Evolutionary conservation across 495 filamentous ascomycete species (phyloP).

Genomic region (Elaphomyces granulatus): DNA sequence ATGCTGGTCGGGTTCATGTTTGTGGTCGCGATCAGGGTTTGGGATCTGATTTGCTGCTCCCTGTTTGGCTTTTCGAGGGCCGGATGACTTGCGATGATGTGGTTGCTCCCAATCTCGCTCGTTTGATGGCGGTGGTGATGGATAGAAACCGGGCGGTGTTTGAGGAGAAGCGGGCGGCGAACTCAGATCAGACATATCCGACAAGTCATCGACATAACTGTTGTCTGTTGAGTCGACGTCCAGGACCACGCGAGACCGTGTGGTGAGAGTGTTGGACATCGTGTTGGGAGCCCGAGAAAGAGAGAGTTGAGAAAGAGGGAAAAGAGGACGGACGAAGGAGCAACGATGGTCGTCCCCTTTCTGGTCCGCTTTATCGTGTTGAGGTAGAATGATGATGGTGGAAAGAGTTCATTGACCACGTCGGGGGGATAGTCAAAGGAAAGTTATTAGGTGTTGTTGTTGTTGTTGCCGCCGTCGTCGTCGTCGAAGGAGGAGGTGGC

Average conservation of each 20-base stretch:
- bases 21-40: too few species aligned
- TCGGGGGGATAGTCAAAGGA: too few species aligned
- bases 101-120: too few species aligned
- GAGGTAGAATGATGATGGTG: too few species aligned
- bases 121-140: conserved; percentile 45
- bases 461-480: too few species aligned
- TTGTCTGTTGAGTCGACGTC: conserved; percentile 23
- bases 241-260: conserved; percentile 17
- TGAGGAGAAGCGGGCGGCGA: conserved; percentile 42
- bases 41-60: too few species aligned
- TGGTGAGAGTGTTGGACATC: conserved; percentile 3
- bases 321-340: conserved; percentile 5
- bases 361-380: conserved; percentile 4
- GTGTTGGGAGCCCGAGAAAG: background rate
- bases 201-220: conserved; percentile 3
- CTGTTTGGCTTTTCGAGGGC: too few species aligned
- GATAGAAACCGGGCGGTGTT: conserved; percentile 39
- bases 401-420: too few species aligned
- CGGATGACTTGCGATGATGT: too few species aligned
- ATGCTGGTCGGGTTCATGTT: conserved; percentile 26
- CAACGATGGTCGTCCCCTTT: background rate
- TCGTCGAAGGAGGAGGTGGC: too few species aligned
- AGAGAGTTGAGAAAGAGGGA: conserved; percentile 1
- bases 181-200: conserved; percentile 41
- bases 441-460: too few species aligned